Percentiles rank a stretch among this genome's conserved stretches.
Conservation (phyloP, 208 protist genomes). For the Trypanosoma caninum region DNA sequence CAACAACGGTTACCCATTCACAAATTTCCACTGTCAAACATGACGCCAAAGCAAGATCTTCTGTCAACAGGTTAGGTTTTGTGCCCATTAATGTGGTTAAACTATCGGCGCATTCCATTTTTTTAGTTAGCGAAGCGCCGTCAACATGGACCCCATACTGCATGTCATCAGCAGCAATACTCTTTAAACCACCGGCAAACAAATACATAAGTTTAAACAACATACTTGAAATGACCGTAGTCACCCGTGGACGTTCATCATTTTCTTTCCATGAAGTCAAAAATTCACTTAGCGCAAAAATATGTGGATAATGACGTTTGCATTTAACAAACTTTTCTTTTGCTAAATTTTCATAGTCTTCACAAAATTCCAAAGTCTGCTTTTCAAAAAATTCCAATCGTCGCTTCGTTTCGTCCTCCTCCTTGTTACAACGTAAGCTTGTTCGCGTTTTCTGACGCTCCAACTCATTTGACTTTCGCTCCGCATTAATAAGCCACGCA, state of each 20-base stretch:
- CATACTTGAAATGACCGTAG: conserved; percentile 32
- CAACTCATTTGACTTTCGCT: background rate
- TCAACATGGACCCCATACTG: background rate
- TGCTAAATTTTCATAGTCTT: conserved; percentile 7
- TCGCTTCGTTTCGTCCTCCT: no score
- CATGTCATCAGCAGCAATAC: conserved; percentile 57
- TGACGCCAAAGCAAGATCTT: conserved; percentile 44
- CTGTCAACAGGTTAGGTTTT: conserved; percentile 1
- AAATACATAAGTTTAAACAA: conserved; percentile 57
- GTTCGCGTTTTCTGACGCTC: no score
- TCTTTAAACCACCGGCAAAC: conserved; percentile 53
- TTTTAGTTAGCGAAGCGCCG: background rate
- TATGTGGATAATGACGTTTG: conserved; percentile 52
- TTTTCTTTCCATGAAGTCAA: conserved; percentile 20
- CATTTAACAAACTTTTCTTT: conserved; percentile 26
- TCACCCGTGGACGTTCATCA: conserved; percentile 21
- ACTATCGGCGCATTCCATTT: no score
- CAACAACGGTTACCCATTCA: conserved; percentile 30
- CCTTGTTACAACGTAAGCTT: no score
- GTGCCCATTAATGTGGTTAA: background rate
- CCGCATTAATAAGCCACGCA: background rate
- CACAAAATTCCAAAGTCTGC: background rate
- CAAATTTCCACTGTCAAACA: conserved; percentile 38
- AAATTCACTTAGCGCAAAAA: conserved; percentile 34
- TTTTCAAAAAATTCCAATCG: background rate